These are phyloP conservation scores for Austroboletus niveus DNA, from an alignment of 1,284 basidiomycete species.

Conservation along the genomic window DNA sequence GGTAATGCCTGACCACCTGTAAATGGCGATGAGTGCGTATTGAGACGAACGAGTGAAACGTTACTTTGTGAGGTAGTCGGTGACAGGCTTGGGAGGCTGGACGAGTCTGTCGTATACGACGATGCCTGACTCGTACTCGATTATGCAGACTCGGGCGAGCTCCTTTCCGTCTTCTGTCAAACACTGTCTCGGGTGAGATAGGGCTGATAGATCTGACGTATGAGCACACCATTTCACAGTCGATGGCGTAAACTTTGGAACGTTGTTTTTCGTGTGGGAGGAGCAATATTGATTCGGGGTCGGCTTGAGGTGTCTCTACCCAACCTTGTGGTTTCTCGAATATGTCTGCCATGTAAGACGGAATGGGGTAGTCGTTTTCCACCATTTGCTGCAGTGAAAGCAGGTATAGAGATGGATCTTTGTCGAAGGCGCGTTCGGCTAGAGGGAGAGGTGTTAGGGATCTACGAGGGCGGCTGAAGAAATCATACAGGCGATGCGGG, in stretches of 20 bases:
- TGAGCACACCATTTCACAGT: conserved; percentile 87
- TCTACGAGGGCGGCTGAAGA: background rate
- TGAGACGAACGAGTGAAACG: conserved; percentile 6
- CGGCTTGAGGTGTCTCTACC: conserved; percentile 73
- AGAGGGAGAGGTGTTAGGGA: conserved; percentile 12
- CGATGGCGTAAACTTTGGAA: conserved; percentile 65
- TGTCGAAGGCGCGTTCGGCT: conserved; percentile 61
- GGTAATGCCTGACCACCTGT: conserved; percentile 89
- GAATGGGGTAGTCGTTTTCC: conserved; percentile 86
- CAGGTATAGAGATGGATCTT: conserved; percentile 68
- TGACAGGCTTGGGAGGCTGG: conserved; percentile 77
- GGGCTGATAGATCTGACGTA: background rate
- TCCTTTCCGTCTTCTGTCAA: conserved; percentile 85
- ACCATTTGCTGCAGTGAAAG: conserved; percentile 82
- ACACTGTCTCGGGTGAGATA: conserved; percentile 49
- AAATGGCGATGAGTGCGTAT: background rate
- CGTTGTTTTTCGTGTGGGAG: conserved; percentile 27
- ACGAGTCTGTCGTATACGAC: conserved; percentile 86
- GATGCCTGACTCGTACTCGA: conserved; percentile 70
- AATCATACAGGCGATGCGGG: conserved; percentile 51
- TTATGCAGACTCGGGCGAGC: conserved; percentile 78
- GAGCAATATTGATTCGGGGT: conserved; percentile 27
- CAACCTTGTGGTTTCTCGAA: conserved; percentile 62
- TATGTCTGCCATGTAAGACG: conserved; percentile 72
- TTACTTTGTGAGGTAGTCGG: conserved; percentile 86